These are phyloP conservation scores for Pouteria campechiana DNA, from an alignment of 179 eudicot genomes.

Conservation along the genomic window DNA sequence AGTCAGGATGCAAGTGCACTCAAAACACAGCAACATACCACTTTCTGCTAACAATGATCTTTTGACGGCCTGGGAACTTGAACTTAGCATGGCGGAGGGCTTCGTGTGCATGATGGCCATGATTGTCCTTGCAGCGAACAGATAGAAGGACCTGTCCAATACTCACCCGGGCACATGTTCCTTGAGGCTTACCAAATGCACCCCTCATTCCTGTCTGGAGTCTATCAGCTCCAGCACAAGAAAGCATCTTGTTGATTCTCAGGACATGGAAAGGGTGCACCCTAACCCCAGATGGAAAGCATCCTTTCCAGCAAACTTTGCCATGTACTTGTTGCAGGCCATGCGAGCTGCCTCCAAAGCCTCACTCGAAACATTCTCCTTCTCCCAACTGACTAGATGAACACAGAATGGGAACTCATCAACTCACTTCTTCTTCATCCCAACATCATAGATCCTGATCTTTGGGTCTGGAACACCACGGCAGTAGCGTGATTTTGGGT, in stretches of 20 bases:
- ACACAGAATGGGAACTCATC: slow-evolving; percentile 52
- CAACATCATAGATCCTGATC: slow-evolving; percentile 52
- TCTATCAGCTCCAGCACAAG: slow-evolving; percentile 63
- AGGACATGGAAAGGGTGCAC: slow-evolving; percentile 53
- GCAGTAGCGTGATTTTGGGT: slow-evolving; percentile 43
- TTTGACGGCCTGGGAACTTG: slow-evolving; percentile 55
- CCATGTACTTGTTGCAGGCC: slow-evolving; percentile 54
- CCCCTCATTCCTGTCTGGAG: slow-evolving; percentile 59
- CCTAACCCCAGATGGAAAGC: slow-evolving; percentile 43
- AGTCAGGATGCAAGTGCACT: neutral
- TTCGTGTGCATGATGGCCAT: slow-evolving; percentile 39
- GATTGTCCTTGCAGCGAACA: slow-evolving; percentile 40
- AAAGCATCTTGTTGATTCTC: slow-evolving; percentile 45
- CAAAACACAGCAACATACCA: slow-evolving; percentile 18
- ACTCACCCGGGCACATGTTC: slow-evolving; percentile 43
- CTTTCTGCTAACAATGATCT: slow-evolving; percentile 47
- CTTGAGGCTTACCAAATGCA: slow-evolving; percentile 48
- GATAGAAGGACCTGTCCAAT: slow-evolving; percentile 51
- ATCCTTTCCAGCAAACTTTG: slow-evolving; percentile 45
- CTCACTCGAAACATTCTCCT: slow-evolving; percentile 48
- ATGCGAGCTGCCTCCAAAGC: slow-evolving; percentile 57
- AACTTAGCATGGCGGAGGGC: slow-evolving; percentile 50
- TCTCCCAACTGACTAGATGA: slow-evolving; percentile 50
- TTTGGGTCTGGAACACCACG: slow-evolving; percentile 61
- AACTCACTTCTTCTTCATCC: slow-evolving; percentile 51